Evolutionary conservation across 768 basidiomycete genomes (phyloP).

Genomic region (Suillus cothurnatus): DNA sequence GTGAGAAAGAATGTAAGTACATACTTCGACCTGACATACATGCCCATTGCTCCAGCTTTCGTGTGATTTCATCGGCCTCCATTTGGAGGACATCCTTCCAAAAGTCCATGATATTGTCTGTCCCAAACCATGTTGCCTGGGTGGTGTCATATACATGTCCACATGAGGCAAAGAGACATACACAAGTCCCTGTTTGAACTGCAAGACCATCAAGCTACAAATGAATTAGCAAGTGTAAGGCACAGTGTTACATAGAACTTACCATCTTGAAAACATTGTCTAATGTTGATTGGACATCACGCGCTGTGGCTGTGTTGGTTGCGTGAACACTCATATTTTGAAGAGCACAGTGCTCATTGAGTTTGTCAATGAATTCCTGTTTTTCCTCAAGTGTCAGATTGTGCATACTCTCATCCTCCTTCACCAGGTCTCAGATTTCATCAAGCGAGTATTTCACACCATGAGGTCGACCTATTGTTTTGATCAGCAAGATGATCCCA

Average conservation of each 20-base stretch:
- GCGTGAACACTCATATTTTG: conserved; percentile 1
- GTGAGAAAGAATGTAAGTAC: not conserved
- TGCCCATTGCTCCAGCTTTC: conserved; percentile 11
- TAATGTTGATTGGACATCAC: not conserved
- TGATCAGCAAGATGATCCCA: too few species aligned
- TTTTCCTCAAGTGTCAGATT: not conserved
- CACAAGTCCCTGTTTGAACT: conserved; percentile 1
- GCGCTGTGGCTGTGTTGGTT: conserved; percentile 10
- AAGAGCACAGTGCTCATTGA: not conserved
- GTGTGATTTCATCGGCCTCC: not conserved
- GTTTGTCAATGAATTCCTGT: conserved; percentile 5
- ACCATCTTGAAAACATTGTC: not conserved
- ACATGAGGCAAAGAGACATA: not conserved
- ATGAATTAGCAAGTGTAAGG: not conserved
- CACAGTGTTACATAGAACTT: not conserved
- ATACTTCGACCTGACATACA: conserved; percentile 10
- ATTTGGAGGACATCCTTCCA: conserved; percentile 12
- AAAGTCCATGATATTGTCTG: conserved; percentile 11
- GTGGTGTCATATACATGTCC: conserved; percentile 7
- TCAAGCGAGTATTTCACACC: not conserved
- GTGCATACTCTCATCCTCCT: not conserved
- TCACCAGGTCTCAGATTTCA: conserved; percentile 5
- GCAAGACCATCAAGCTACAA: conserved; percentile 8
- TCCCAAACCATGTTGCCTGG: conserved; percentile 7
- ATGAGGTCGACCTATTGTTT: not conserved